Evolutionary conservation across 768 basidiomycete species (phyloP).

Genomic region (Mycena kentingensis): DNA sequence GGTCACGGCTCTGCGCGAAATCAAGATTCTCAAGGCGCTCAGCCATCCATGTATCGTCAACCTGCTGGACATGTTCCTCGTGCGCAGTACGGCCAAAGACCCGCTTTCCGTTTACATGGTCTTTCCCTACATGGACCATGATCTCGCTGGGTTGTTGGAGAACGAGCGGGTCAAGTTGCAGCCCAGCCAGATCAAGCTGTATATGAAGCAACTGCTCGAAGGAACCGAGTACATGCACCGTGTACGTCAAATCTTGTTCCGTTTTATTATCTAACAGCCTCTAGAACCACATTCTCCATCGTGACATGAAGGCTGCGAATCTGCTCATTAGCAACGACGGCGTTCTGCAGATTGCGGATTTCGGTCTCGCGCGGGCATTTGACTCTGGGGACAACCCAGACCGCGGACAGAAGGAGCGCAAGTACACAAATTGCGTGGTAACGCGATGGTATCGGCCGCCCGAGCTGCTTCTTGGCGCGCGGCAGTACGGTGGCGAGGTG

Average conservation of each 20-base stretch:
- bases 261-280: constrained; percentile 11
- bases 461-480: constrained; percentile 85
- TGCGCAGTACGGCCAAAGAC: constrained; percentile 69
- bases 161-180: constrained; percentile 85
- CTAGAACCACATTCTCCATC: constrained; percentile 94
- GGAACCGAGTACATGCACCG: constrained; percentile 96
- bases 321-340: constrained; percentile 89
- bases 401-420: constrained; percentile 52
- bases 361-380: constrained; percentile 88
- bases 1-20: constrained; percentile 94
- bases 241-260: constrained; percentile 48
- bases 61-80: constrained; percentile 91
- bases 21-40: constrained; percentile 91
- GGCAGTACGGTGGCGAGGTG: constrained; percentile 89
- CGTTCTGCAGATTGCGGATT: constrained; percentile 86
- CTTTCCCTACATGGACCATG: constrained; percentile 99
- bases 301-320: constrained; percentile 99
- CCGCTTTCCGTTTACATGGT: constrained; percentile 95
- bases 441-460: constrained; percentile 95
- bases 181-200: constrained; percentile 88
- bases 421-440: constrained; percentile 95
- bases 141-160: constrained; percentile 91
- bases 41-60: constrained; percentile 85
- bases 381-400: constrained; percentile 50
- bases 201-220: constrained; percentile 94